These are phyloP conservation scores for Diaporthe humulicola DNA, from an alignment of 2,329 filamentous ascomycete genomes.

Conservation along the genomic window DNA sequence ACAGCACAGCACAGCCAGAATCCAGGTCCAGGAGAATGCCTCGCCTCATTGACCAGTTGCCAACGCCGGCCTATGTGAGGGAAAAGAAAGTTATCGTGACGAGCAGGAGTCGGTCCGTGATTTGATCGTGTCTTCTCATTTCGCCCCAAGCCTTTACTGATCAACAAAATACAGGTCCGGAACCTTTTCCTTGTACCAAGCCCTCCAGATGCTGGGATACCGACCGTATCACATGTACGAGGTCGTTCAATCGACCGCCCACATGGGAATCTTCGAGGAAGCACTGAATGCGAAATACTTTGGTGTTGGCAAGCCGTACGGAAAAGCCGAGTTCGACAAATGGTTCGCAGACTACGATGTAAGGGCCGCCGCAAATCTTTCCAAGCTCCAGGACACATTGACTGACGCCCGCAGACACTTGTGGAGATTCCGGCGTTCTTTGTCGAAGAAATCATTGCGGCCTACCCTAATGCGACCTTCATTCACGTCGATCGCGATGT, in stretches of 20 bases:
- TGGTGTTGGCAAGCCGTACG: conserved; percentile 49
- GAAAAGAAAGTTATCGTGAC: conserved; percentile 53
- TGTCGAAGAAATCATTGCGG: conserved; percentile 46
- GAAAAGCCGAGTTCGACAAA: conserved; percentile 54
- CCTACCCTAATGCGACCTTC: conserved; percentile 53
- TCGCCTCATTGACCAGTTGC: conserved; percentile 52
- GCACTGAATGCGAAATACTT: conserved; percentile 48
- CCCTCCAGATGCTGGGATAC: conserved; percentile 52
- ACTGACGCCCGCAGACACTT: conserved; percentile 41
- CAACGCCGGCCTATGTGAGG: conserved; percentile 47
- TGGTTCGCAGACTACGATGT: conserved; percentile 56
- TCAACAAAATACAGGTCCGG: conserved; percentile 39
- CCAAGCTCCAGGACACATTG: not conserved
- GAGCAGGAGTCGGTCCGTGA: conserved; percentile 52
- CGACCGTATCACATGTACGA: conserved; percentile 54
- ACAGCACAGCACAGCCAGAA: not conserved
- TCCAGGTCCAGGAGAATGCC: conserved; percentile 46
- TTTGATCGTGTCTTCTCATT: not conserved
- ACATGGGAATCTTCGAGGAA: conserved; percentile 48
- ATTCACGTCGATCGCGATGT: conserved; percentile 52
- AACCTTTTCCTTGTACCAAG: conserved; percentile 51
- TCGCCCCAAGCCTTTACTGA: not conserved
- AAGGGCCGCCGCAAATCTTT: not conserved
- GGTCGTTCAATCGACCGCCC: conserved; percentile 43
- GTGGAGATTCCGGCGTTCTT: conserved; percentile 51